Base-by-base conservation (phyloP, 441 rosid species). In the Cnidoscolus chayamansa region DNA sequence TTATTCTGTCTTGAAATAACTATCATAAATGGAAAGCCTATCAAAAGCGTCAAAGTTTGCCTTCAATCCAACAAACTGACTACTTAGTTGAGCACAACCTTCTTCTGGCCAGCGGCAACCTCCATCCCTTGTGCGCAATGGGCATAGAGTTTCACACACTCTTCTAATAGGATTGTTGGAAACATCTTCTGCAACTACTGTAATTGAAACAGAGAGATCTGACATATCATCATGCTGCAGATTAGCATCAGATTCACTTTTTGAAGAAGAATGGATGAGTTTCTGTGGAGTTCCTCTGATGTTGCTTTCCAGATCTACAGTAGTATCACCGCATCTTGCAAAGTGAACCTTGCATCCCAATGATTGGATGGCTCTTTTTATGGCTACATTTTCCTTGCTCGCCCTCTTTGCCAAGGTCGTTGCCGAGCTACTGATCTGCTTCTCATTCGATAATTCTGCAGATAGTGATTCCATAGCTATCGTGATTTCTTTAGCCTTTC, bases 21-120 rank as follows among this genome's bases (percentile, higher is more conserved):
- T 74, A 53, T 93, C 98, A 5, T 83, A 70, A n/a, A 95, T 88
- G 50, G 94, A 86, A 73, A 95, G 89, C 67, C 82, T 82, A 64
- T 95, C 98, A 68, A 95, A 84, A 45, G 99, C 98, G 76, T 95
- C 99, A 59, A 87, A 90, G 72, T 93, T 88, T 53, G 97, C 98
- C 79, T 84, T 93, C 59, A 95, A 77, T 53, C 97, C 99, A 0
- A 89, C 86, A 75, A 89, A 83, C 66, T 95, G 99, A 79, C 98
- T 90, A 77, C 90, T 80, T n/a, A 87, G 73, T 75, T 88, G 98
- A 66, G 95, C 96, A 82, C 99, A 95, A 30, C 88, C 91, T 0
- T 90, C 88, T 67, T 91, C 96, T 8, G 99, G 95, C 99, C 99
- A 95, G 62, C 83, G 78, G 75, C 99, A 95, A 76, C 87, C 86